phyloP scores from a whole-genome alignment of 768 basidiomycete genomes.

The Goffeauzyma gilvescens region DNA sequence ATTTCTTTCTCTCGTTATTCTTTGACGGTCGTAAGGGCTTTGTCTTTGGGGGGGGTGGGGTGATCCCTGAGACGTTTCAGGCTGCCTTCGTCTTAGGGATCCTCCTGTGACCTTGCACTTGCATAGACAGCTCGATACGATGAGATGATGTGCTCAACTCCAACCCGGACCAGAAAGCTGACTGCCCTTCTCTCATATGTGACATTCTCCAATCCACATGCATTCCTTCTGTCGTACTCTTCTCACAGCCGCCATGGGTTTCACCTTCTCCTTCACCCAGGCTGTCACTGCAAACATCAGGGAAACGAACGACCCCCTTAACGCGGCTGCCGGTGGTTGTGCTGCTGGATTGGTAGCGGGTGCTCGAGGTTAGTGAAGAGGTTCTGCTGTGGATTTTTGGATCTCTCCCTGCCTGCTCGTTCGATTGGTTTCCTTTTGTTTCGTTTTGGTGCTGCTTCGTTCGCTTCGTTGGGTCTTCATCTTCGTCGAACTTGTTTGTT shows the following conservation, averaged over 20 bases:
- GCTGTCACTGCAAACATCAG: constrained; percentile 61
- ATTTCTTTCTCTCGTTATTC: neutral
- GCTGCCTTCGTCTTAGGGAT: no score
- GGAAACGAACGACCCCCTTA: constrained; percentile 53
- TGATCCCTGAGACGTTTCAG: no score
- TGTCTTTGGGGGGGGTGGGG: no score
- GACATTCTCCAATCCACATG: neutral
- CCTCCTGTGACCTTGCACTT: no score
- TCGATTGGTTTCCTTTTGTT: constrained; percentile 13
- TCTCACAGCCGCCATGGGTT: constrained; percentile 63
- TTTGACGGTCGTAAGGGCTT: no score
- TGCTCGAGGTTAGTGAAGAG: constrained; percentile 49
- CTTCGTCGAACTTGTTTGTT: no score
- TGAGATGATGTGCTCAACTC: neutral
- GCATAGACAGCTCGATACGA: no score
- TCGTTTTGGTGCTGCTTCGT: no score
- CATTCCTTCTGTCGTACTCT: neutral
- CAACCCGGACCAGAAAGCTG: neutral
- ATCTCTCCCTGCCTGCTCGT: neutral
- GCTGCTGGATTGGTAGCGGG: constrained; percentile 85
- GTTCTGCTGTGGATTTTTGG: no score
- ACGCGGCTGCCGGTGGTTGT: constrained; percentile 70
- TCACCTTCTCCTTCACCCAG: constrained; percentile 66
- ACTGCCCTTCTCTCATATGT: neutral
- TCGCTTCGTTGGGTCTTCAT: no score